Evolutionary conservation across 108 stramenopile genomes (phyloP).

Genomic region (Parietichytrium sp.): DNA sequence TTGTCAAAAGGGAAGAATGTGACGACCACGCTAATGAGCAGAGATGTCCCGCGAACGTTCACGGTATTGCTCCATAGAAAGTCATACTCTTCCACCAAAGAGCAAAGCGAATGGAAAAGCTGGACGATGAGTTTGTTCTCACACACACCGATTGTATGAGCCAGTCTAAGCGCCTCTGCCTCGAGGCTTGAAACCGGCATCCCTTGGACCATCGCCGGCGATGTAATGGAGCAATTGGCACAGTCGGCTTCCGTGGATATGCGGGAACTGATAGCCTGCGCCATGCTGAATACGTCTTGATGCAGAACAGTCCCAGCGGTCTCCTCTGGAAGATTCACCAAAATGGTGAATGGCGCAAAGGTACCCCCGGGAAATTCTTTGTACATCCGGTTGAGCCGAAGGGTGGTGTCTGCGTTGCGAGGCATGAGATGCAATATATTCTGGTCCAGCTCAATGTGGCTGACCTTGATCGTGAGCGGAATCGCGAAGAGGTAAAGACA

Average conservation of each 20-base stretch:
- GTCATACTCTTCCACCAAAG: background rate
- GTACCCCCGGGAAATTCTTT: slow-evolving; percentile 20
- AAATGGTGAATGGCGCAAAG: background rate
- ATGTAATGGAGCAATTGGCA: background rate
- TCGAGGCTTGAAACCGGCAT: background rate
- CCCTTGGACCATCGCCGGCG: background rate
- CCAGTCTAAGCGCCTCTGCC: no score
- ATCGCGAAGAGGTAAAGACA: background rate
- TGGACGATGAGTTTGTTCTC: background rate
- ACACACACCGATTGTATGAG: no score
- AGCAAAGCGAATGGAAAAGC: background rate
- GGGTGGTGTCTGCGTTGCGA: background rate
- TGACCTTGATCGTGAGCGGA: background rate
- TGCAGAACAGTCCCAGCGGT: background rate
- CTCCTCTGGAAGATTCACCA: background rate
- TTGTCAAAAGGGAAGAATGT: slow-evolving; percentile 32
- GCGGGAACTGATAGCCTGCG: background rate
- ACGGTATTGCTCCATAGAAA: slow-evolving; percentile 10
- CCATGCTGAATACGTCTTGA: background rate
- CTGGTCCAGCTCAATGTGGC: background rate
- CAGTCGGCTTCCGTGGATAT: background rate
- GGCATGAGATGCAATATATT: slow-evolving; percentile 14
- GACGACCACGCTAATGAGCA: slow-evolving; percentile 3
- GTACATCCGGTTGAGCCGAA: slow-evolving; percentile 8
- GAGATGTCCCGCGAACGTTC: background rate